Evolutionary conservation across 2,329 filamentous ascomycete species (phyloP), one percentile per base, ranked within the genome.

Genomic region (Fusarium equiseti): DNA sequence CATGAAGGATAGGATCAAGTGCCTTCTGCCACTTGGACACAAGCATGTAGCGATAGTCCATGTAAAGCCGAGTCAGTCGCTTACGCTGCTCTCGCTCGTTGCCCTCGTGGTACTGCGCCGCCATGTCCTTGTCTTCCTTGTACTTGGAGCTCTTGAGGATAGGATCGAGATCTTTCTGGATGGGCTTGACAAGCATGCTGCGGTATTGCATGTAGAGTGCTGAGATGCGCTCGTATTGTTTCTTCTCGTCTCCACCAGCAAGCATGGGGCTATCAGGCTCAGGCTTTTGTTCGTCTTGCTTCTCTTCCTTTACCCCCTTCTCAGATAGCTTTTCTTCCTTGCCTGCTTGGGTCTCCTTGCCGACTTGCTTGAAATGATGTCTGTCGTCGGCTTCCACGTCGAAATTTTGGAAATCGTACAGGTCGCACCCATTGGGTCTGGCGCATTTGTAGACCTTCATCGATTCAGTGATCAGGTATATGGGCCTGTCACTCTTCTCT

Each of bases 121-220:
- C 29, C 50, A 48, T 38, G n/a, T 48, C 26, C 12, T 50, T 62
- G 15, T 45, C 38, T 32, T 35, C 44, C 4, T 58, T 15, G 22
- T 49, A 51, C 29, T 63, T 22, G 15, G 53, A 29, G 20, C 50
- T 29, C 32, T 48, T 63, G 43, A 70, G 57, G 22, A 70, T 26
- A 27, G 63, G 63, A 38, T 70, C 66, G 46, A 70, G 66, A 16
- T 70, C 31, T 18, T 32, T 29, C 26, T 42, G 66, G 15, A 70
- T 70, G 9, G 46, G 7, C 22, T 46, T 12, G 38, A 51, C 66
- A 9, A 70, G 43, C 55, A 70, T 57, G 29, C 16, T n/a, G 29
- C 66, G 66, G 51, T 70, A 70, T 52, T 70, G 54, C 61, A 70
- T 70, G 24, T 70, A 70, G 18, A 70, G 66, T 20, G 42, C 20